A percentile compares a stretch with the other conserved stretches of the same genome.
Conservation (phyloP, 2,329 filamentous ascomycete genomes). For the Fusarium heterosporum region DNA sequence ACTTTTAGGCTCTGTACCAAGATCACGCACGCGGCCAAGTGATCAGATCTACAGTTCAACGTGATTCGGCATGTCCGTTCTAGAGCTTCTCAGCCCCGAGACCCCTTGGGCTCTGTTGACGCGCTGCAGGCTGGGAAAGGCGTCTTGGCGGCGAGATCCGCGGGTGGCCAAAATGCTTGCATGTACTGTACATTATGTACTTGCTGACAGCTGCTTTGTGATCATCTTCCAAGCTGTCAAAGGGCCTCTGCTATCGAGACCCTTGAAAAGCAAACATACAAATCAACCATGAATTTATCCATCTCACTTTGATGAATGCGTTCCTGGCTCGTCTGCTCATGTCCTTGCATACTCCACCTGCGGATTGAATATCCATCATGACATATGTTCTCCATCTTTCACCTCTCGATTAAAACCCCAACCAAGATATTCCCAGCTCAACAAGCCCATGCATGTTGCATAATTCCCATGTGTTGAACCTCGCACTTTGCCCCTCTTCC, state of each 20-base stretch:
- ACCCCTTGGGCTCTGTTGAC: background rate
- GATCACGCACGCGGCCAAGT: constrained; percentile 34
- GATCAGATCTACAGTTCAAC: constrained; percentile 30
- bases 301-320: background rate
- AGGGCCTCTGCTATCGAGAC: background rate
- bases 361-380: constrained; percentile 20
- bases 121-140: background rate
- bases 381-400: constrained; percentile 29
- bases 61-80: constrained; percentile 35
- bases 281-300: background rate
- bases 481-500: background rate
- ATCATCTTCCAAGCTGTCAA: background rate
- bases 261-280: background rate
- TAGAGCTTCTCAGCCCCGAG: constrained; percentile 12
- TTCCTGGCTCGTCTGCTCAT: background rate
- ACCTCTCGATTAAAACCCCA: background rate
- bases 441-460: constrained; percentile 14
- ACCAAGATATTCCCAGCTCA: constrained; percentile 13
- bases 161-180: constrained; percentile 22
- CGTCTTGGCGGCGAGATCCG: constrained; percentile 16
- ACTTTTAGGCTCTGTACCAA: background rate
- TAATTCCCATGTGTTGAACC: constrained; percentile 14
- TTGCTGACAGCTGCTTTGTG: constrained; percentile 8
- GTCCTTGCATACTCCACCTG: constrained; percentile 1
- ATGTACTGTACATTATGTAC: background rate